Percentiles rank a stretch among this genome's conserved stretches.
phyloP scores from a whole-genome alignment of 768 basidiomycete species.

The Suillus placidus region DNA sequence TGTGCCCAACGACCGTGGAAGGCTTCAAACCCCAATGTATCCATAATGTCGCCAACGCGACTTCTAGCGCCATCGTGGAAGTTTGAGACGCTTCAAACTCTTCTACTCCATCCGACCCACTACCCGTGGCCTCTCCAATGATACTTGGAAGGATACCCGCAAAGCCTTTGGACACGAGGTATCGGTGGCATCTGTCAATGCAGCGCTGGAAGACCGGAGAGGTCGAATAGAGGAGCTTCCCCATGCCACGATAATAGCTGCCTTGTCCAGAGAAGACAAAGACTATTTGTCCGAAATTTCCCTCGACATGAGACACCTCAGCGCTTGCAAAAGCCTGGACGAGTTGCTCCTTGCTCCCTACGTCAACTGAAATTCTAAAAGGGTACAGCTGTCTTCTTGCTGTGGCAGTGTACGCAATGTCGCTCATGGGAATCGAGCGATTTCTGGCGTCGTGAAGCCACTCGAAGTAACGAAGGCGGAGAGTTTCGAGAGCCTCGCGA shows the following conservation, averaged over 20 bases:
- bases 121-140: constrained; percentile 24
- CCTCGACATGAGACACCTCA: constrained; percentile 33
- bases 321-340: constrained; percentile 44
- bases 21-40: constrained; percentile 68
- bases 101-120: constrained; percentile 30
- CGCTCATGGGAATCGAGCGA: constrained; percentile 35
- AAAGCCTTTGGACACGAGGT: constrained; percentile 52
- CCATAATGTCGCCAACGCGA: constrained; percentile 66
- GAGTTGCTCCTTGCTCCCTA: constrained; percentile 47
- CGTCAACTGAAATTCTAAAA: constrained; percentile 54
- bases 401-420: constrained; percentile 69
- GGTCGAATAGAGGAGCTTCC: constrained; percentile 52
- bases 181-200: constrained; percentile 61
- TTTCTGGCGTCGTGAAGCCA: constrained; percentile 45
- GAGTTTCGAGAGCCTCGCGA: constrained; percentile 43
- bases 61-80: constrained; percentile 64
- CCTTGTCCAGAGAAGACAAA: constrained; percentile 82
- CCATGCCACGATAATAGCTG: constrained; percentile 69
- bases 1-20: constrained; percentile 68
- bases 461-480: constrained; percentile 49
- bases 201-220: constrained; percentile 48
- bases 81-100: constrained; percentile 52
- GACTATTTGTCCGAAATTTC: constrained; percentile 39
- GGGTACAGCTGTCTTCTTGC: constrained; percentile 62
- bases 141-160: constrained; percentile 52